These are phyloP conservation scores for Tylopilus plumbeoviolaceoides DNA, from an alignment of 768 basidiomycete genomes.

Conservation along the genomic window DNA sequence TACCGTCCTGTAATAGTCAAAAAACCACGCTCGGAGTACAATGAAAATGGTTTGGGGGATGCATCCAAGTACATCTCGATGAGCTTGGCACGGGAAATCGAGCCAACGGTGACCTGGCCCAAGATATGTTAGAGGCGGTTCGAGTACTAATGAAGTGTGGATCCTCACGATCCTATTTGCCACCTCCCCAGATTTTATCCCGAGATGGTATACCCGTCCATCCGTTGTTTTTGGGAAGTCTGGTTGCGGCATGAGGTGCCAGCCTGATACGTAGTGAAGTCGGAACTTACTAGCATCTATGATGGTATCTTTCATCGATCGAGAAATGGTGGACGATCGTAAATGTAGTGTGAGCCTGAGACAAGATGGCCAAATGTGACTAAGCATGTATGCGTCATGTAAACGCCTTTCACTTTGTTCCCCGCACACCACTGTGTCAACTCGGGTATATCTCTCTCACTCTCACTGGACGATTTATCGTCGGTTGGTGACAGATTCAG, in stretches of 20 bases:
- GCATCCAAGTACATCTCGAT: slow-evolving; percentile 61
- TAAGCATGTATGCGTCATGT: slow-evolving; percentile 7
- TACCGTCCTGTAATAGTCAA: slow-evolving; percentile 67
- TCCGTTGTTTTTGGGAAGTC: slow-evolving; percentile 77
- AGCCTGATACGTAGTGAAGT: background rate
- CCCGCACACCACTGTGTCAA: background rate
- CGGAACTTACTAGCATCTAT: slow-evolving; percentile 61
- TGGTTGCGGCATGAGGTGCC: slow-evolving; percentile 22
- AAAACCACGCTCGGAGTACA: slow-evolving; percentile 74
- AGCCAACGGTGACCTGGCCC: slow-evolving; percentile 67
- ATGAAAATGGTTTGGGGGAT: slow-evolving; percentile 53
- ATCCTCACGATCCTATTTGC: slow-evolving; percentile 69
- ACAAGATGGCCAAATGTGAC: background rate
- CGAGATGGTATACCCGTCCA: slow-evolving; percentile 76
- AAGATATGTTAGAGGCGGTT: background rate
- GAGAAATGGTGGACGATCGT: background rate
- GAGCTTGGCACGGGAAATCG: slow-evolving; percentile 58
- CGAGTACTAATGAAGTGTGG: background rate
- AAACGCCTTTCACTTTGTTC: background rate
- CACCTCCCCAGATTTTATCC: slow-evolving; percentile 69
- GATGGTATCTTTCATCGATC: slow-evolving; percentile 55
- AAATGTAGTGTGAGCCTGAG: too few species aligned
- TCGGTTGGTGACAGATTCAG: background rate
- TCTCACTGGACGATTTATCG: too few species aligned
- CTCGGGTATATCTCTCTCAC: too few species aligned